Evolutionary conservation across 2,329 filamentous ascomycete genomes (phyloP).

Genomic region (Pyrenochaeta sp.): DNA sequence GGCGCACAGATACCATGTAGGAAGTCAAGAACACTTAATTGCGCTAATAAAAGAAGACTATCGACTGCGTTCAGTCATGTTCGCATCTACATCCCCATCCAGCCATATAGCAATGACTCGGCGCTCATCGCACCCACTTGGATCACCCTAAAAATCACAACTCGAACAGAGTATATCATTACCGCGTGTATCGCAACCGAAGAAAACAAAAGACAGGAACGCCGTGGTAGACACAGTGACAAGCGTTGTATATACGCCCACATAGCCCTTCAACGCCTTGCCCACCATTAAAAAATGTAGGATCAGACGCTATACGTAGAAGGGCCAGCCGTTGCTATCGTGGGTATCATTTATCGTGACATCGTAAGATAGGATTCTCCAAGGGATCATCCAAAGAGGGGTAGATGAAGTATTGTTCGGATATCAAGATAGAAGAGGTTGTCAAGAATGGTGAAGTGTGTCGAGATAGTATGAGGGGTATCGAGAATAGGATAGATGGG

Average conservation of each 20-base stretch:
- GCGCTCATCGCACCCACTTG: background rate
- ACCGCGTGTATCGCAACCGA: constrained; percentile 17
- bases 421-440: constrained; percentile 14
- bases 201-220: constrained; percentile 17
- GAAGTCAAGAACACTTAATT: constrained; percentile 11
- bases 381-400: constrained; percentile 23
- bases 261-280: constrained; percentile 25
- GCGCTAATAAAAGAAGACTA: background rate
- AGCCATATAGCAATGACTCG: constrained; percentile 18
- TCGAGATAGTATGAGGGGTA: constrained; percentile 24
- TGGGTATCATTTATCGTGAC: constrained; percentile 51
- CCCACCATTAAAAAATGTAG: constrained; percentile 26
- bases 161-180: constrained; percentile 18
- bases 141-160: background rate
- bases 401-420: constrained; percentile 17
- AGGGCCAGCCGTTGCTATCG: constrained; percentile 39
- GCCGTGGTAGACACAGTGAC: constrained; percentile 19
- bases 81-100: constrained; percentile 17
- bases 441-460: constrained; percentile 15
- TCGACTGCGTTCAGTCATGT: constrained; percentile 11
- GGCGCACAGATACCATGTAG: background rate
- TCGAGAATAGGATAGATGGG: constrained; percentile 25
- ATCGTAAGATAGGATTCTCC: constrained; percentile 39
- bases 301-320: constrained; percentile 35
- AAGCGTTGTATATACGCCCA: constrained; percentile 24